A percentile compares a stretch with the other conserved stretches of the same genome.
Conservation (phyloP, 1,139 yeast genomes). For the Magnusiomyces tetraspermus region DNA sequence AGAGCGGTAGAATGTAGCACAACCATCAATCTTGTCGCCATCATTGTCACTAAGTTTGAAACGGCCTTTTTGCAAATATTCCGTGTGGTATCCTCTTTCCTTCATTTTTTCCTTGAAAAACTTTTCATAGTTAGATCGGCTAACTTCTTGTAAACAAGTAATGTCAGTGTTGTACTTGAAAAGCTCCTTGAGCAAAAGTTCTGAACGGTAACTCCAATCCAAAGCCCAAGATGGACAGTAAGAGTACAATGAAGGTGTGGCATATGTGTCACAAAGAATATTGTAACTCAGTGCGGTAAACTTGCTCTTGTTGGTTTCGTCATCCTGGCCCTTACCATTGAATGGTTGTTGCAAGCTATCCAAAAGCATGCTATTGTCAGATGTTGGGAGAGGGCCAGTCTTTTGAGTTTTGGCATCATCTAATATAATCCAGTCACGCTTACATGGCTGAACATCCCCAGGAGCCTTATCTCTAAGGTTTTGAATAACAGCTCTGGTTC, state of each 20-base stretch:
- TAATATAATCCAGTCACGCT: constrained; percentile 74
- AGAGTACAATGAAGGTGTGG: constrained; percentile 83
- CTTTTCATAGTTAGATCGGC: constrained; percentile 74
- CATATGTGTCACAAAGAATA: constrained; percentile 91
- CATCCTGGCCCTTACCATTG: neutral
- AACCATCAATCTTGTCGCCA: constrained; percentile 90
- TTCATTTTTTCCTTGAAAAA: constrained; percentile 73
- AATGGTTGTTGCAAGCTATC: constrained; percentile 30
- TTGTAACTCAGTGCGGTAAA: constrained; percentile 84
- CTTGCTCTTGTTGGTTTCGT: constrained; percentile 15
- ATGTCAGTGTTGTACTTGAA: constrained; percentile 59
- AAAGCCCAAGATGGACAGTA: constrained; percentile 98
- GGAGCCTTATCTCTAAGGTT: constrained; percentile 79
- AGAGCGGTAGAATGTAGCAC: constrained; percentile 79
- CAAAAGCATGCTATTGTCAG: constrained; percentile 18
- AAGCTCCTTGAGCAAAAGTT: constrained; percentile 64
- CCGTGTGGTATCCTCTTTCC: constrained; percentile 68
- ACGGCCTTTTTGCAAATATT: constrained; percentile 80
- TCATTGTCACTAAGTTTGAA: constrained; percentile 80
- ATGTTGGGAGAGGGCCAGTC: constrained; percentile 4
- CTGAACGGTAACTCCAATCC: constrained; percentile 82
- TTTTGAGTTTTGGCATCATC: constrained; percentile 53
- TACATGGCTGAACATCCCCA: constrained; percentile 51
- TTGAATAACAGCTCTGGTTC: constrained; percentile 73
- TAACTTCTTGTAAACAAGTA: constrained; percentile 91